Evolutionary conservation across 768 basidiomycete genomes (phyloP), one percentile per base, ranked within the genome.

Genomic region (Leccinum ochraceum): DNA sequence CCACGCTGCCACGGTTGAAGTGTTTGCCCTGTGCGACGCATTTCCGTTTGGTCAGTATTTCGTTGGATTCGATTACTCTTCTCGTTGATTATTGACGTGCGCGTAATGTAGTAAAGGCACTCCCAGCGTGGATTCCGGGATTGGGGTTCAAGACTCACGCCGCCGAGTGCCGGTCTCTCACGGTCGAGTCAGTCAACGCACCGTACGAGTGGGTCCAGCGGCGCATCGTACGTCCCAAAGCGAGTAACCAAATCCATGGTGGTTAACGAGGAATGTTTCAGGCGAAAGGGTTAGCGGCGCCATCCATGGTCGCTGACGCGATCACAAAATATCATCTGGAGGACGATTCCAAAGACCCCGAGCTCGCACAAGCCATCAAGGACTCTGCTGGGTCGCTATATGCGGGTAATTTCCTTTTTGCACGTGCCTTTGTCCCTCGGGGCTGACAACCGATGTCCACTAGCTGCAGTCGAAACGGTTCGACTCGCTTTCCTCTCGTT

Each of bases 21-120:
- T 28, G 24, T 48, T 37, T 10, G 64, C 53, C 28, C 14, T 68
- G 5, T 60, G 58, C 17, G 39, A 42, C 17, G 39, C 39, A 42
- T 42, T 42, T 42, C 39, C 39, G 17, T n/a, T 42, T 10, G 4
- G 17, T n/a, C 39, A 42, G 39, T 42, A n/a, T 42, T 42, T 42
- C 39, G 17, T 42, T 42, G 39, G 9, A n/a, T 42, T n/a, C 9
- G 17, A 42, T 10, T 9, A 42, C 4, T 17, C 39, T 42, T 42
- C 8, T 42, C 8, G 17, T 42, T 3, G 17, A n/a, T 10, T 42
- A 42, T n/a, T 42, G 17, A 42, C 9, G 17, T 42, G 17, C 17
- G 17, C 0, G 3, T n/a, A 9, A 42, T n/a, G 17, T n/a, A 42
- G 39, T 42, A n/a, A 42, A 42, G 39, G 1, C 39, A 42, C 17